Base-by-base conservation (phyloP, 768 basidiomycete genomes). In the Terana coerulea region DNA sequence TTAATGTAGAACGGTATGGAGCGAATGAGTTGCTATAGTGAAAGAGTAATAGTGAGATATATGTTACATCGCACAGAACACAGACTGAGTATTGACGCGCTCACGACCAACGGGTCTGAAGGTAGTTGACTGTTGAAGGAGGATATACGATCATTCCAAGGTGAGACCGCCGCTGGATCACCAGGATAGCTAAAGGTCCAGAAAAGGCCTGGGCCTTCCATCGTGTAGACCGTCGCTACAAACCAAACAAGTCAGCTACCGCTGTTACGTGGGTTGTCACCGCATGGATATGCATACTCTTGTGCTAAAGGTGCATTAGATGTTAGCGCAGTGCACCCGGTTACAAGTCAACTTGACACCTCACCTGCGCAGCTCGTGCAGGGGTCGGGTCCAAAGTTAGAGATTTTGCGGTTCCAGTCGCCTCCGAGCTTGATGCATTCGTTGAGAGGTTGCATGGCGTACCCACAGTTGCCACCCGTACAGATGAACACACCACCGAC, bases 361-460 rank as follows among this genome's bases (percentile, higher is more conserved):
- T n/a, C n/a, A n/a, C n/a, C n/a, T n/a, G n/a, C n/a, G 33, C 47
- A 49, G 5, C 8, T 8, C 5, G 47, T 49, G 35, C 47, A 49
- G 8, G 8, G 47, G 28, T 49, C 47, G 5, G 47, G 47, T 14
- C 47, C 47, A 35, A 49, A 49, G 19, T 35, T 49, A 5, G 47
- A 49, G 31, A 49, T 49, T 24, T 49, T 15, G 14, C 37, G 35
- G 35, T 49, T 49, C 47, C 47, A 49, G 33, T 49, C 33, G 33
- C 34, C 26, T 7, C 47, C 47, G 15, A 49, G 47, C 9, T 36
- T 35, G 34, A 49, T 49, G 34, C 47, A 49, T 6, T 5, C 21
- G 24, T 37, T 37, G 22, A 49, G 22, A 10, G 47, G 47, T 24
- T 49, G 47, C 19, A 49, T 35, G 3, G 47, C 47, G 47, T 49